Base-by-base conservation (phyloP, 352 stramenopile genomes). In the Pythium guiyangense region DNA sequence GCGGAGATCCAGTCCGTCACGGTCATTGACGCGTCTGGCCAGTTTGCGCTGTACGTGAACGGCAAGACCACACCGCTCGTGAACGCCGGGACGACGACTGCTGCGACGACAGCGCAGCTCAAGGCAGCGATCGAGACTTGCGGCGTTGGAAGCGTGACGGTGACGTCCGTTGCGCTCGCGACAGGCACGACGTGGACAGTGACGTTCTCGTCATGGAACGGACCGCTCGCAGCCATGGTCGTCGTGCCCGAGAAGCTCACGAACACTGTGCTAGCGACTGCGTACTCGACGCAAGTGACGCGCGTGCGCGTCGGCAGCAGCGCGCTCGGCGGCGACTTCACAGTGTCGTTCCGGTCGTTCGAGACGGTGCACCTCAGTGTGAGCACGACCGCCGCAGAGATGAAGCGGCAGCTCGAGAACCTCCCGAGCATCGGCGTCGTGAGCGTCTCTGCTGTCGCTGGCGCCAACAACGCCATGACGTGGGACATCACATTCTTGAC, bases 401-500 rank as follows among this genome's bases (percentile, higher is more conserved):
- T 98, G 66, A 94, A 96, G 59, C 66, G 71, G 1, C 74, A 84
- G 18, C 70, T 98, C 9, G 83, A 98, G 63, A 98, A 98, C 57
- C 71, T 98, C 3, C 69, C 70, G 10, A 91, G 67, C 0, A 69
- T 96, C 18, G 80, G 84, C 0, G 57, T 96, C 17, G 89, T 98
- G 17, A 50, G 57, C 3, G 91, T 98, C 0, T 63, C 77, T 12
- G 50, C 60, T 11, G 73, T 70, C 1, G 64, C 79, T 5, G 69
- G 73, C 0, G 46, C 63, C 2, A 74, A 93, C 59, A 96, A 93
- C 49, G 73, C 70, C 0, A 86, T 81, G 69, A 71, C 51, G 2
- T 98, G 94, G 94, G 79, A 84, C 37, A 74, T 98, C 6, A 96
- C 84, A 3, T 99, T 99, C 60, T 52, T 94, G 20, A 97, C 92